A percentile compares a stretch with the other conserved stretches of the same genome.
Evolutionary conservation across 192 early-diverging fungal species (phyloP).

Genomic region (Entomortierella parvispora): DNA sequence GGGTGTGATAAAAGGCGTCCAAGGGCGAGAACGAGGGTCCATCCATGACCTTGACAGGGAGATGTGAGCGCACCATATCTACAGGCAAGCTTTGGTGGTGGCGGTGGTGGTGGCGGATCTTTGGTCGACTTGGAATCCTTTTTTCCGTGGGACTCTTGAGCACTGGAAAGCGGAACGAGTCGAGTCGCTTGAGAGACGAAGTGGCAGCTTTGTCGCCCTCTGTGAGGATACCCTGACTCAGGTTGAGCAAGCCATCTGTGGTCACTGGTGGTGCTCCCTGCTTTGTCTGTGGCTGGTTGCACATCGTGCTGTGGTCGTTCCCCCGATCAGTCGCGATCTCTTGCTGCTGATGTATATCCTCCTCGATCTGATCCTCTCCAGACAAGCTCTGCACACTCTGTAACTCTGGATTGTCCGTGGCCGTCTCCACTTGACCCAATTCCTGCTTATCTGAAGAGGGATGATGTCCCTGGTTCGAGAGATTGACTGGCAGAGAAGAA

Average conservation of each 20-base stretch:
- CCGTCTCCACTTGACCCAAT: too few relatives aligned
- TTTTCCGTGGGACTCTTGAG: constrained; percentile 6
- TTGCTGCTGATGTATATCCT: too few relatives aligned
- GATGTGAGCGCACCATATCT: constrained; percentile 1
- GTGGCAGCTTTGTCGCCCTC: too few relatives aligned
- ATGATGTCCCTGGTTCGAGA: too few relatives aligned
- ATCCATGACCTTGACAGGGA: background rate
- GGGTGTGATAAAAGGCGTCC: background rate
- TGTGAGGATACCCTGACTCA: too few relatives aligned
- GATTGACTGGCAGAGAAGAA: too few relatives aligned
- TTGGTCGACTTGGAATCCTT: background rate
- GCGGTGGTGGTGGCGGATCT: constrained; percentile 1
- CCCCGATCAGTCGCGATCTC: too few relatives aligned
- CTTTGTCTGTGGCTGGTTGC: background rate
- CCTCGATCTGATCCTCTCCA: too few relatives aligned
- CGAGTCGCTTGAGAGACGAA: constrained; percentile 2
- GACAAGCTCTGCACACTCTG: too few relatives aligned
- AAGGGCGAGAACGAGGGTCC: background rate
- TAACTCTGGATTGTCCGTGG: too few relatives aligned
- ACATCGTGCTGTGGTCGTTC: too few relatives aligned
- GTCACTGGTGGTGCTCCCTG: background rate
- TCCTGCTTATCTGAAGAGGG: too few relatives aligned
- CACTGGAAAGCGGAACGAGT: constrained; percentile 23
- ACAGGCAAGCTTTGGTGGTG: constrained; percentile 24
- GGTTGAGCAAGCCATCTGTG: background rate